These are phyloP conservation scores for Auricularia auricula-judae DNA, from an alignment of 768 basidiomycete species.

Conservation along the genomic window DNA sequence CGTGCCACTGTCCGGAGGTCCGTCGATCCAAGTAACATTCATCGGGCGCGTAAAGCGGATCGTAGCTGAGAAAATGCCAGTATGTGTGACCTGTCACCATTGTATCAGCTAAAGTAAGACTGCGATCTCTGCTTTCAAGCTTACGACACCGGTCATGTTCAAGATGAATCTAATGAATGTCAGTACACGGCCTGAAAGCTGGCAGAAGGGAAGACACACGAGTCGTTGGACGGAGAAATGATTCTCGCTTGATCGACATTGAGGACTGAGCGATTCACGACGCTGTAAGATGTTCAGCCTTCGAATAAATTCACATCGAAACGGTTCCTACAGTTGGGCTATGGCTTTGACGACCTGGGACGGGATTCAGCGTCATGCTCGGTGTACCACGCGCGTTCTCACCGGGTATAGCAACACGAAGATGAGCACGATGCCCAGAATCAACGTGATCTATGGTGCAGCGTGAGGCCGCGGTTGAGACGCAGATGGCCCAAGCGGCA, in stretches of 20 bases:
- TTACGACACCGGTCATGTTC: constrained; percentile 41
- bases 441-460: constrained; percentile 24
- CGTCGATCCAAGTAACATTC: constrained; percentile 16
- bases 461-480: not conserved
- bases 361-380: not conserved
- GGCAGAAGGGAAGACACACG: constrained; percentile 27
- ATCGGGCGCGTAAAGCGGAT: constrained; percentile 51
- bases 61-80: constrained; percentile 51
- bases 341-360: constrained; percentile 45
- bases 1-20: not conserved
- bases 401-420: constrained; percentile 56
- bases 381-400: not conserved
- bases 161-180: constrained; percentile 35
- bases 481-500: not conserved
- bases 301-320: not conserved
- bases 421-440: constrained; percentile 47
- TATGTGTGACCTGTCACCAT: constrained; percentile 44
- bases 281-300: constrained; percentile 7
- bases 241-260: constrained; percentile 44
- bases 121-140: constrained; percentile 5
- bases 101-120: not conserved
- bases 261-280: constrained; percentile 45
- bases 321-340: constrained; percentile 30
- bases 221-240: constrained; percentile 39
- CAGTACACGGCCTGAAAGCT: not conserved